A percentile compares a stretch with the other conserved stretches of the same genome.
Evolutionary conservation across 2,329 filamentous ascomycete genomes (phyloP).

Genomic region (Knufia petricola): DNA sequence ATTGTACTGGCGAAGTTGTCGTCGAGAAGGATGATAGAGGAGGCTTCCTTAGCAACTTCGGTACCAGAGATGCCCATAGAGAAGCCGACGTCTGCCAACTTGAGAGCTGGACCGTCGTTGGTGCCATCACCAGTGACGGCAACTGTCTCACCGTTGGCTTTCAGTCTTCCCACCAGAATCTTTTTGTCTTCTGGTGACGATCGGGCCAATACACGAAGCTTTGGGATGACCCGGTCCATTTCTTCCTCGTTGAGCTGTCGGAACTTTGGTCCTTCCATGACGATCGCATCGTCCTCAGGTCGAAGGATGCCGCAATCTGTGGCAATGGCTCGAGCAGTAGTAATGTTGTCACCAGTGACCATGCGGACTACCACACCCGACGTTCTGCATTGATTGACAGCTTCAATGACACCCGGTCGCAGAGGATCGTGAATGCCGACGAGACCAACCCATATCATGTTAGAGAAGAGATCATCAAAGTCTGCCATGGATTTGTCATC

Average conservation of each 20-base stretch:
- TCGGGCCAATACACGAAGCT: conserved; percentile 54
- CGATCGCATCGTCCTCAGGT: conserved; percentile 43
- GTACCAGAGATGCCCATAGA: conserved; percentile 60
- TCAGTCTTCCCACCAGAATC: conserved; percentile 52
- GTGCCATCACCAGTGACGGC: conserved; percentile 57
- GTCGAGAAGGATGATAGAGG: conserved; percentile 58
- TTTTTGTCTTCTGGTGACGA: conserved; percentile 60
- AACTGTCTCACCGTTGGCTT: conserved; percentile 53
- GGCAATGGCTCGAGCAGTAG: conserved; percentile 64
- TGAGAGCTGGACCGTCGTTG: conserved; percentile 57
- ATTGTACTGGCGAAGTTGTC: conserved; percentile 58
- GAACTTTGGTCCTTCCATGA: conserved; percentile 62
- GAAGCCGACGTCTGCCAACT: conserved; percentile 57
- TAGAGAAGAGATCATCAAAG: conserved; percentile 58
- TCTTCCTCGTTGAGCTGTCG: conserved; percentile 50
- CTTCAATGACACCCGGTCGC: conserved; percentile 55
- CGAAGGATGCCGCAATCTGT: conserved; percentile 59
- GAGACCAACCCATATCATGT: conserved; percentile 64
- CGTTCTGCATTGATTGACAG: conserved; percentile 56
- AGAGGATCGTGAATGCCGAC: conserved; percentile 69
- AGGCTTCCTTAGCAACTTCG: conserved; percentile 59
- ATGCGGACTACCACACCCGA: conserved; percentile 65
- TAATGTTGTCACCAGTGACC: conserved; percentile 64
- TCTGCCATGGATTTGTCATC: conserved; percentile 54
- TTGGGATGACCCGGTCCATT: conserved; percentile 50